Evolutionary conservation across 164 flowering plant genomes (phyloP), one percentile per base, ranked within the genome.

Genomic region (Dillenia suffruticosa): DNA sequence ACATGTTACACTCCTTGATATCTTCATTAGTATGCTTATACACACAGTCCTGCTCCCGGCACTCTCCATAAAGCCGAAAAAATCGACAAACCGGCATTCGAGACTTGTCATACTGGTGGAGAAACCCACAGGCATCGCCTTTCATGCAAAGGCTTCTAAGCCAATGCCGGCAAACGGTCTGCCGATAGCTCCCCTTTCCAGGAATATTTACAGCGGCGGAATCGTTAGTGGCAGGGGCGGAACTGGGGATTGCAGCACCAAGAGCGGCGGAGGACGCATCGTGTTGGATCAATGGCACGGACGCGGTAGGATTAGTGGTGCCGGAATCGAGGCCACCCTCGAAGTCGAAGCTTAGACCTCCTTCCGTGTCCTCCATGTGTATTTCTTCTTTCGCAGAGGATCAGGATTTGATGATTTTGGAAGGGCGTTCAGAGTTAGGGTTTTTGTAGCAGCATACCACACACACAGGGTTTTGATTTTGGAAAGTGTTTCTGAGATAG

Each of bases 151-250:
- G 86, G 49, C 97, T 79, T 11, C 97, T 84, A 2, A 95, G 86
- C 99, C 97, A 95, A 76, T 95, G 99, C 62, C 99, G 83, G 68
- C 99, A 95, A 10, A 95, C 99, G 10, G 97, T 95, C 83, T 95
- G 96, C 66, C 99, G 77, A 78, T 82, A 95, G 75, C 99, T 95
- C 60, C 94, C 68, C 57, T 92, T 62, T 1, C 85, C 84, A 10
- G 59, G 32, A 12, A 49, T 67, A 53, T 47, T 46, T 0, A 47
- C 77, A 6, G 54, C 57, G 9, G 10, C 66, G 2, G 68, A 50
- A 9, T 62, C 63, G 43, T 46, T 55, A 58, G 54, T 55, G 0
- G 62, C 55, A 0, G 58, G 50, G 12, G 69, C 65, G 14, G 75
- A 64, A 2, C 55, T 43, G 10, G 51, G 49, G 10, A 32, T 70